A percentile compares a stretch with the other conserved stretches of the same genome.
Evolutionary conservation across 495 filamentous ascomycete genomes (phyloP).

Genomic region (Trichocladium uniseriatum): DNA sequence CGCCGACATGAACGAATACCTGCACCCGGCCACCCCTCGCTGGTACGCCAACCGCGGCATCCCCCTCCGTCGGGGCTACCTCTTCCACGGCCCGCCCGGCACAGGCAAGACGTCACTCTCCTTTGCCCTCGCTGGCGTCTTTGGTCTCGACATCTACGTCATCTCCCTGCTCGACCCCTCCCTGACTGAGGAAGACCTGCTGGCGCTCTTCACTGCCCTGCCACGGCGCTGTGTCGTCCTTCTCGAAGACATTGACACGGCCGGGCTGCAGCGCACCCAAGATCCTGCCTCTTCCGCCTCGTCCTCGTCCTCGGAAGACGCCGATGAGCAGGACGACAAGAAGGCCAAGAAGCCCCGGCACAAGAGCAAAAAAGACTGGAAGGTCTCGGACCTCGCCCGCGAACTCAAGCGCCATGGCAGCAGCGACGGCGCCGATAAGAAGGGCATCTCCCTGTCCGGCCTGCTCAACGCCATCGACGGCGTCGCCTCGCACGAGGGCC

Average conservation of each 20-base stretch:
- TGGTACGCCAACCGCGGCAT: slow-evolving; percentile 86
- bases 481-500: slow-evolving; percentile 70
- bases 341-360: slow-evolving; percentile 4
- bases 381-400: slow-evolving; percentile 28
- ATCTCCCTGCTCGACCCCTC: slow-evolving; percentile 52
- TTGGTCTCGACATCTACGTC: slow-evolving; percentile 60
- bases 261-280: slow-evolving; percentile 45
- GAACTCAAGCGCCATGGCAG: slow-evolving; percentile 24
- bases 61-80: slow-evolving; percentile 80
- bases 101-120: slow-evolving; percentile 54
- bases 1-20: slow-evolving; percentile 78
- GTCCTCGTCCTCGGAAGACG: neutral
- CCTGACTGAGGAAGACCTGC: slow-evolving; percentile 61
- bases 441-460: slow-evolving; percentile 60
- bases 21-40: slow-evolving; percentile 58
- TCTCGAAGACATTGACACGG: slow-evolving; percentile 65
- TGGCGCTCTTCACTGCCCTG: slow-evolving; percentile 54
- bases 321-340: neutral
- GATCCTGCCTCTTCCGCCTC: neutral
- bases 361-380: slow-evolving; percentile 21
- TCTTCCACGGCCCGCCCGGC: slow-evolving; percentile 68
- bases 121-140: slow-evolving; percentile 60
- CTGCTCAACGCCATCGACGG: slow-evolving; percentile 81
- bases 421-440: slow-evolving; percentile 21
- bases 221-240: slow-evolving; percentile 58